Conservation (phyloP, 2,329 filamentous ascomycete species). For the Aureobasidium sp. region DNA sequence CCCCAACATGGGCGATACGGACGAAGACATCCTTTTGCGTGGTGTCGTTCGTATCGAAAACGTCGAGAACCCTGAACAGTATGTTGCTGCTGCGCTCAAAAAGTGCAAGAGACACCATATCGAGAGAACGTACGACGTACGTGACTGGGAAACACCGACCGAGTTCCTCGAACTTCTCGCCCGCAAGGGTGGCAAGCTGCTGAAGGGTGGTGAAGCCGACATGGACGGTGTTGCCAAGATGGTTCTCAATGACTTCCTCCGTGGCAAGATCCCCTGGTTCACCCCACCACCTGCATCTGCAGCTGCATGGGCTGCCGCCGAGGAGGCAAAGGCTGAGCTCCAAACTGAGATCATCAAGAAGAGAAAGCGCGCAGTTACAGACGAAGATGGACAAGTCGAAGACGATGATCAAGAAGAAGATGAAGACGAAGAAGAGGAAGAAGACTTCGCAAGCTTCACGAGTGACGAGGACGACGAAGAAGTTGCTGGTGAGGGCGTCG, state of each 20-base stretch:
- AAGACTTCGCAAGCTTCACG: slow-evolving; percentile 19
- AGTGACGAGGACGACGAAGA: slow-evolving; percentile 20
- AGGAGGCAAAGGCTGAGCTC: slow-evolving; percentile 63
- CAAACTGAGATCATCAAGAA: slow-evolving; percentile 75
- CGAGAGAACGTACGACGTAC: slow-evolving; percentile 85
- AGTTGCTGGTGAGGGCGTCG: not conserved
- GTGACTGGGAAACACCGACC: slow-evolving; percentile 64
- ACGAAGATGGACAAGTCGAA: slow-evolving; percentile 23
- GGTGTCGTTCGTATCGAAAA: slow-evolving; percentile 93
- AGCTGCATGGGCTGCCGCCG: slow-evolving; percentile 40
- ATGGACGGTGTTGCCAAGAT: slow-evolving; percentile 93
- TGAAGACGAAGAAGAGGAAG: slow-evolving; percentile 40
- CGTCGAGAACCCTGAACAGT: slow-evolving; percentile 92
- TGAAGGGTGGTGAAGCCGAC: slow-evolving; percentile 91
- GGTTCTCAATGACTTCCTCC: slow-evolving; percentile 90
- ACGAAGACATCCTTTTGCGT: slow-evolving; percentile 78
- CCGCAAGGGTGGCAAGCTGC: slow-evolving; percentile 72
- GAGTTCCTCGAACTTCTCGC: slow-evolving; percentile 83
- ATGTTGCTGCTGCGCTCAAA: slow-evolving; percentile 72
- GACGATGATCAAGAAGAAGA: slow-evolving; percentile 29
- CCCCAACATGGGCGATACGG: slow-evolving; percentile 72
- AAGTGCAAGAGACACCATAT: slow-evolving; percentile 81
- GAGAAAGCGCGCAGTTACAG: slow-evolving; percentile 52
- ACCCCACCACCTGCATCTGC: slow-evolving; percentile 57
- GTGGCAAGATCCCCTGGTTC: slow-evolving; percentile 95